A percentile compares a stretch with the other conserved stretches of the same genome.
These are phyloP conservation scores for Histomonas meleagridis DNA, from an alignment of 208 protist species.

Conservation along the genomic window DNA sequence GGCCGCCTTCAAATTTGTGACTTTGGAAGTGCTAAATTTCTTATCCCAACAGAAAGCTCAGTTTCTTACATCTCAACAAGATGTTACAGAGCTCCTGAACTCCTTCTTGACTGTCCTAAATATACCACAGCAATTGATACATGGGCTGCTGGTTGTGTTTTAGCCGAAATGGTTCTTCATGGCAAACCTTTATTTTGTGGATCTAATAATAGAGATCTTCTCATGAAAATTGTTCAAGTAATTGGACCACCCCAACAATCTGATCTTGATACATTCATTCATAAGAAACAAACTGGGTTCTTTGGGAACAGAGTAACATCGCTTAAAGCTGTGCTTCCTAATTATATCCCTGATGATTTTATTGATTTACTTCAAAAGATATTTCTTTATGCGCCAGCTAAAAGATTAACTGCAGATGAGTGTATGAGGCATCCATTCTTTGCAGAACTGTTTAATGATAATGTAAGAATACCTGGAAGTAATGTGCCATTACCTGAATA, in stretches of 20 bases:
- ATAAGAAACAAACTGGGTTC: neutral
- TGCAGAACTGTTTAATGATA: neutral
- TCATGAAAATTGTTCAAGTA: neutral
- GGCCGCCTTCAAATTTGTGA: neutral
- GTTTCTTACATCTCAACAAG: slow-evolving; percentile 26
- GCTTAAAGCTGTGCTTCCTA: neutral
- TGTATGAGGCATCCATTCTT: slow-evolving; percentile 33
- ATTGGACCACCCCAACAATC: neutral
- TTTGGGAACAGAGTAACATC: neutral
- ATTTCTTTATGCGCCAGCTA: neutral
- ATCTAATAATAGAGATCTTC: neutral
- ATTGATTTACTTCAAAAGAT: neutral
- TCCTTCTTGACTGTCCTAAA: neutral
- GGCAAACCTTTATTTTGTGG: neutral
- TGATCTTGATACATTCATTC: neutral
- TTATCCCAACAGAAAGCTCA: neutral
- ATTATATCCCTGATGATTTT: neutral
- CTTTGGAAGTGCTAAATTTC: slow-evolving; percentile 30
- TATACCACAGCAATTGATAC: neutral
- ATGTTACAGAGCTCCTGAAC: neutral
- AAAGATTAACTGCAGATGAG: neutral
- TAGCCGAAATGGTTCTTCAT: neutral
- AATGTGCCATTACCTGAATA: neutral
- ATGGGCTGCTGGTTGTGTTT: neutral
- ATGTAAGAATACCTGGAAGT: neutral